Percentiles rank a stretch among this genome's conserved stretches.
phyloP scores from a whole-genome alignment of 768 basidiomycete genomes.

The Suillus weaverae region DNA sequence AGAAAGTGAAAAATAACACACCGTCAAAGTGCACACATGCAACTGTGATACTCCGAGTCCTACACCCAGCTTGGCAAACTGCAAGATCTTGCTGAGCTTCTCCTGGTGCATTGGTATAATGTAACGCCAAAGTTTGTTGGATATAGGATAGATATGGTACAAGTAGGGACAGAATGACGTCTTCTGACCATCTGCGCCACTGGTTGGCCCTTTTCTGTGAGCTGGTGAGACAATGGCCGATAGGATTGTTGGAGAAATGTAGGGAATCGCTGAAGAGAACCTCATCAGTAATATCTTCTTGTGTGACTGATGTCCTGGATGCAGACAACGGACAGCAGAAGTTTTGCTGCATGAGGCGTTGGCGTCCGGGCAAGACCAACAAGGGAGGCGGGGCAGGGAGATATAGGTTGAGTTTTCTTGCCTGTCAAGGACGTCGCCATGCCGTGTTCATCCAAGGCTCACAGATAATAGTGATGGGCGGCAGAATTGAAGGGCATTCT shows the following conservation, averaged over 20 bases:
- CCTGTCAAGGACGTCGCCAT: not conserved
- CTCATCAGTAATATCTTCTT: not conserved
- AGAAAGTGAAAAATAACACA: not conserved
- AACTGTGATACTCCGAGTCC: not conserved
- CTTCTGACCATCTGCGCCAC: constrained; percentile 1
- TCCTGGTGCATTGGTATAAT: not conserved
- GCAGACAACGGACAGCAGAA: not conserved
- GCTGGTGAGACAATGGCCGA: not conserved
- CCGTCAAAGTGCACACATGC: not conserved
- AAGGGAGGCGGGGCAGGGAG: not conserved
- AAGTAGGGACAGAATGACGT: not conserved
- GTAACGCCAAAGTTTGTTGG: not conserved
- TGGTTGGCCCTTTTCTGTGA: constrained; percentile 4
- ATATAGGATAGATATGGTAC: constrained; percentile 1
- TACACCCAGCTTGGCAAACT: not conserved
- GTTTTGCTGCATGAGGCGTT: not conserved
- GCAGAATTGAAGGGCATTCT: not conserved
- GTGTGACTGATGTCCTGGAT: not conserved
- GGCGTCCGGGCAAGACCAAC: not conserved
- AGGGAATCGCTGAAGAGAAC: not conserved
- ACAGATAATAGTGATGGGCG: not conserved
- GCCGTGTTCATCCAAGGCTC: not conserved
- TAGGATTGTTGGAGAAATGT: not conserved
- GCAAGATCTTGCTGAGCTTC: not conserved
- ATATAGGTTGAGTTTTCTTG: not conserved